A percentile compares a stretch with the other conserved stretches of the same genome.
These are phyloP conservation scores for Ustilaginoidea virens DNA, from an alignment of 2,329 filamentous ascomycete species.

Conservation along the genomic window DNA sequence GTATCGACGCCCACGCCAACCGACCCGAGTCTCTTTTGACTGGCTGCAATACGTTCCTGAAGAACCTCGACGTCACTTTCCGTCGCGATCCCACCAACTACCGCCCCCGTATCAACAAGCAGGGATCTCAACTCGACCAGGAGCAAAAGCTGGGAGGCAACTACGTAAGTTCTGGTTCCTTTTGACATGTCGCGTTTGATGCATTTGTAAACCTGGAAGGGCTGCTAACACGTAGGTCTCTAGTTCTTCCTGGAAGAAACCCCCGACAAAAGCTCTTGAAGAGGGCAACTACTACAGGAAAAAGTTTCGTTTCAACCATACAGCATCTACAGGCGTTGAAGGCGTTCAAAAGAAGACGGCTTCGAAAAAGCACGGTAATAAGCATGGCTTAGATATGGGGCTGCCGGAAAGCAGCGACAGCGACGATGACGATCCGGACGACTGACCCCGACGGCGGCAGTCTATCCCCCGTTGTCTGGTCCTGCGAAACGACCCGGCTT, in stretches of 20 bases:
- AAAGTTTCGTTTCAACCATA: conserved; percentile 14
- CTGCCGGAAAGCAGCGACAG: conserved; percentile 33
- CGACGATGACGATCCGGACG: conserved; percentile 53
- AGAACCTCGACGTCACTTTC: conserved; percentile 97
- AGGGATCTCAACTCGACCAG: conserved; percentile 87
- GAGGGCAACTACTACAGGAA: conserved; percentile 26
- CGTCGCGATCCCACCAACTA: conserved; percentile 92
- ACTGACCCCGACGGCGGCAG: conserved; percentile 41
- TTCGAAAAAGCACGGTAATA: conserved; percentile 14
- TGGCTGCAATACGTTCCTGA: conserved; percentile 91
- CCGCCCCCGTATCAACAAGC: conserved; percentile 97
- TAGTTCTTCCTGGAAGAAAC: conserved; percentile 90
- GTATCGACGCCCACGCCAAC: conserved; percentile 77
- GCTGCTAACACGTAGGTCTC: conserved; percentile 8
- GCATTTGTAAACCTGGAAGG: no score
- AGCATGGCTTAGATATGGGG: conserved; percentile 16
- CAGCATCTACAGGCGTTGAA: conserved; percentile 31
- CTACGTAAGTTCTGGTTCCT: conserved; percentile 47
- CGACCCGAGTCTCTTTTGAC: conserved; percentile 81
- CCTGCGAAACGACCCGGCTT: conserved; percentile 23
- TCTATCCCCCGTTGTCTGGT: conserved; percentile 54
- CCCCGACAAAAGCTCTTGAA: conserved; percentile 41
- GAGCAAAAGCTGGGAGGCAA: conserved; percentile 92
- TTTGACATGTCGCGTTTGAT: no score
- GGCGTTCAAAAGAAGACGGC: conserved; percentile 17